Percentiles rank a stretch among this genome's conserved stretches.
phyloP scores from a whole-genome alignment of 2,329 filamentous ascomycete genomes.

The Phialophora chinensis region DNA sequence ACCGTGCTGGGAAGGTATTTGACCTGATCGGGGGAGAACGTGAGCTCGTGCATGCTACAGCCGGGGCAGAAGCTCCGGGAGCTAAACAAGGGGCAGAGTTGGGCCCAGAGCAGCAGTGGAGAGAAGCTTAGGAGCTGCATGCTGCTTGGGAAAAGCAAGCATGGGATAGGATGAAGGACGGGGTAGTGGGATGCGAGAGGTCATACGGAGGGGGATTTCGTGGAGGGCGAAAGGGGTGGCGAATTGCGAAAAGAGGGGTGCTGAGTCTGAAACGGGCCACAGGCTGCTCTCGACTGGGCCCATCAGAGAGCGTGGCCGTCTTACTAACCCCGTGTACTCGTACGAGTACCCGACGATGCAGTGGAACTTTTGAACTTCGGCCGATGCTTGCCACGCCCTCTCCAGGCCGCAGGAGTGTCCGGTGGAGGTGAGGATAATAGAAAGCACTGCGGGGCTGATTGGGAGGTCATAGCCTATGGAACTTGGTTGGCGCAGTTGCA shows the following conservation, averaged over 20 bases:
- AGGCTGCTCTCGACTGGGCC: slow-evolving; percentile 5
- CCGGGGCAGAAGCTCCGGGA: slow-evolving; percentile 1
- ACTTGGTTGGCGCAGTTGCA: background rate
- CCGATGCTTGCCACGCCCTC: background rate
- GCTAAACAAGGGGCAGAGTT: background rate
- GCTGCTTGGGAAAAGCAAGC: slow-evolving; percentile 2
- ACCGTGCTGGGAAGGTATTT: slow-evolving; percentile 28
- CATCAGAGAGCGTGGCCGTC: background rate
- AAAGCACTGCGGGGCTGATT: background rate
- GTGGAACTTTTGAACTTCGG: background rate
- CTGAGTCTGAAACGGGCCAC: slow-evolving; percentile 12
- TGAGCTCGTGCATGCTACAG: slow-evolving; percentile 13
- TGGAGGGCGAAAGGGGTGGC: slow-evolving; percentile 18
- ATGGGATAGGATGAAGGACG: slow-evolving; percentile 13
- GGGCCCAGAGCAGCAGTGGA: slow-evolving; percentile 5
- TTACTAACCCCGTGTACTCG: slow-evolving; percentile 3
- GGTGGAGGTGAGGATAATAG: background rate
- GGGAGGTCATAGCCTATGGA: background rate
- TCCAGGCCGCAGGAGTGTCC: background rate
- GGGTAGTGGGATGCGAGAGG: background rate
- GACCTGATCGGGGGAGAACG: slow-evolving; percentile 22
- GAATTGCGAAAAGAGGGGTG: slow-evolving; percentile 25
- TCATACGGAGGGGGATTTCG: background rate
- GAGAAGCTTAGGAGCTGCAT: slow-evolving; percentile 5
- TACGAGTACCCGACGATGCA: background rate